phyloP scores from a whole-genome alignment of 148 eudicot genomes.

The Chenopodium album region DNA sequence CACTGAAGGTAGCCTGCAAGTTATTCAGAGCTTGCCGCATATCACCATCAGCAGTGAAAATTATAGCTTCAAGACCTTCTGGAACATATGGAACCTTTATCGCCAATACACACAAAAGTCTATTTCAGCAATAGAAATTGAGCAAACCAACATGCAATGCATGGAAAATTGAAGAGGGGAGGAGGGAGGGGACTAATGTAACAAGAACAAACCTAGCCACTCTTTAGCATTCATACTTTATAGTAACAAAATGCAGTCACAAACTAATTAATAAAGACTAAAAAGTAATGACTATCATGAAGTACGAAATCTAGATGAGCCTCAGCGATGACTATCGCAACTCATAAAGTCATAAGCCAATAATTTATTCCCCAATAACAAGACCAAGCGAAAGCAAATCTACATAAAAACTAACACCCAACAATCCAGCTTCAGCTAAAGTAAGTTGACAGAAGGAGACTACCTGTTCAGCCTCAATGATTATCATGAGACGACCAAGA shows the following conservation, averaged over 20 bases:
- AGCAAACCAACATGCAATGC: background rate
- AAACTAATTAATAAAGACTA: background rate
- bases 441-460: background rate
- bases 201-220: background rate
- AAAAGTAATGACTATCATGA: background rate
- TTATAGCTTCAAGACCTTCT: constrained; percentile 93
- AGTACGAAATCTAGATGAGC: background rate
- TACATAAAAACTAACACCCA: background rate
- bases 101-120: constrained; percentile 13
- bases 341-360: background rate
- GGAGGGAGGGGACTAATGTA: background rate
- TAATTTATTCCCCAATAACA: background rate
- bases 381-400: background rate
- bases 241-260: background rate
- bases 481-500: constrained; percentile 89
- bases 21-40: constrained; percentile 98
- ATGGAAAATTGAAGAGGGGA: background rate
- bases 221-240: background rate
- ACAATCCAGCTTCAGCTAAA: background rate
- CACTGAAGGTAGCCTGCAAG: constrained; percentile 89
- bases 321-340: background rate
- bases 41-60: constrained; percentile 98
- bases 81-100: constrained; percentile 82
- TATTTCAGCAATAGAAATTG: constrained; percentile 9
- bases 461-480: constrained; percentile 89